Evolutionary conservation across 2,329 filamentous ascomycete genomes (phyloP).

Genomic region (Paracorniculantispora psalliotae): DNA sequence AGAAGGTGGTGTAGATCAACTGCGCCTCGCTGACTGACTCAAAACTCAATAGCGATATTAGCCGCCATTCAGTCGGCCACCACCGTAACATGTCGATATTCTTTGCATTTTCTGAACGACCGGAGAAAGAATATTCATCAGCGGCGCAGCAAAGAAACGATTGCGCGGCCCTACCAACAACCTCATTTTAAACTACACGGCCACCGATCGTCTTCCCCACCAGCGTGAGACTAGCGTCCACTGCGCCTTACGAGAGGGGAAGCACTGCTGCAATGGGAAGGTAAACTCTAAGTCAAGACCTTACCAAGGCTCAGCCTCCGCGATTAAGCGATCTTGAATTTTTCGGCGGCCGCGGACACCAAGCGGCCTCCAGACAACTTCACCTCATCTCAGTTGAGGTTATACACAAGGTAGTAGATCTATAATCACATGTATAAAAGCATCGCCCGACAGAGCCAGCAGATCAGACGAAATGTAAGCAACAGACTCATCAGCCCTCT

Average conservation of each 20-base stretch:
- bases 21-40: neutral
- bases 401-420: neutral
- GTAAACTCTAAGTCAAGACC: neutral
- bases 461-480: neutral
- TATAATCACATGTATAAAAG: neutral
- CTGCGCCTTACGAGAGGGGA: constrained; percentile 1
- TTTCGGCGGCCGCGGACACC: neutral
- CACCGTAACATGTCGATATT: too few species aligned
- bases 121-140: neutral
- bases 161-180: neutral
- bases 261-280: neutral
- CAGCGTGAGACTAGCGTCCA: neutral
- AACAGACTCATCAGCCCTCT: neutral
- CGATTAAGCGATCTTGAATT: neutral
- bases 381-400: neutral
- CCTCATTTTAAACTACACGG: neutral
- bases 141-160: neutral
- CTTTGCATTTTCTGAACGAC: neutral
- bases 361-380: constrained; percentile 2
- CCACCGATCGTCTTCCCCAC: neutral
- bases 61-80: too few species aligned
- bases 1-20: neutral
- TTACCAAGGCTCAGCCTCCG: neutral
- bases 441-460: neutral
- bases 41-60: neutral